These are phyloP conservation scores for Pseudogymnoascus sp. DNA, from an alignment of 2,329 filamentous ascomycete genomes.

Conservation along the genomic window DNA sequence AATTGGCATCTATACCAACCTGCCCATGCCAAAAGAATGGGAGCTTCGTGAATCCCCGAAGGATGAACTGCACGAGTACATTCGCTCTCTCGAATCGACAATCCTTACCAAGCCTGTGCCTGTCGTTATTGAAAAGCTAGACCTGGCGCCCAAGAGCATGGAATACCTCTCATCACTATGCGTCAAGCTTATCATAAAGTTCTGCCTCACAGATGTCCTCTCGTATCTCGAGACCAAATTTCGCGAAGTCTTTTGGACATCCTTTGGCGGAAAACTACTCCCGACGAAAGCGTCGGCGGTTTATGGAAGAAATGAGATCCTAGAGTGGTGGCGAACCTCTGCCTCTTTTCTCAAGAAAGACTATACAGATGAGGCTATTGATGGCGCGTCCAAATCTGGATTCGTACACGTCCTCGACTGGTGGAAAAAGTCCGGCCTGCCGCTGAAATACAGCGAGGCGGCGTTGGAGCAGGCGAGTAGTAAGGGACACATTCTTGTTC, in stretches of 20 bases:
- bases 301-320: slow-evolving; percentile 73
- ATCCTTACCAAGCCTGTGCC: slow-evolving; percentile 64
- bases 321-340: slow-evolving; percentile 87
- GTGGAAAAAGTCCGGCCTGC: slow-evolving; percentile 78
- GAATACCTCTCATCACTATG: slow-evolving; percentile 67
- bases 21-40: slow-evolving; percentile 69
- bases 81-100: slow-evolving; percentile 76
- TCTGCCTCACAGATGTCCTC: slow-evolving; percentile 72
- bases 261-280: slow-evolving; percentile 71
- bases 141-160: slow-evolving; percentile 61
- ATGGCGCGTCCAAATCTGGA: slow-evolving; percentile 78
- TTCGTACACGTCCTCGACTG: slow-evolving; percentile 81
- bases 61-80: slow-evolving; percentile 61
- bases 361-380: slow-evolving; percentile 69
- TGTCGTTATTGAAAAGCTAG: slow-evolving; percentile 66
- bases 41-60: slow-evolving; percentile 31
- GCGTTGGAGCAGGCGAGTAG: slow-evolving; percentile 82
- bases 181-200: slow-evolving; percentile 85
- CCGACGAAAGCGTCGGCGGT: slow-evolving; percentile 83
- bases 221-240: slow-evolving; percentile 59
- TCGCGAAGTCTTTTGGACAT: slow-evolving; percentile 74
- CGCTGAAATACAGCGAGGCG: slow-evolving; percentile 75
- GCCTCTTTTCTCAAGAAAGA: slow-evolving; percentile 77
- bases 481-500: slow-evolving; percentile 73
- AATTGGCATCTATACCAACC: slow-evolving; percentile 69